Evolutionary conservation across 2,329 filamentous ascomycete genomes (phyloP).

Genomic region (Xylaria arbuscula): DNA sequence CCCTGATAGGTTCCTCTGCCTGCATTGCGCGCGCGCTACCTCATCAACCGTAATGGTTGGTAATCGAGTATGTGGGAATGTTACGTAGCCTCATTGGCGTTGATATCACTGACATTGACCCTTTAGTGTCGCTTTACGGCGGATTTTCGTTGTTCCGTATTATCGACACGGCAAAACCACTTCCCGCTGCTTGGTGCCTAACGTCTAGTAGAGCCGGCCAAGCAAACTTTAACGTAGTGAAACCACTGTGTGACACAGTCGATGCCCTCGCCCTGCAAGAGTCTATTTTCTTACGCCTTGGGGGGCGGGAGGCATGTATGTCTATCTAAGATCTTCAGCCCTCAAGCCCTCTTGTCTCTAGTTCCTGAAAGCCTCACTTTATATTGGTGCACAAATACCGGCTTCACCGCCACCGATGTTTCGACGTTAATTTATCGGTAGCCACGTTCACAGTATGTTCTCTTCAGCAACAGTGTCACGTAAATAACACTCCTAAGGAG

Average conservation of each 20-base stretch:
- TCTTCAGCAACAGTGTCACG: slow-evolving; percentile 9
- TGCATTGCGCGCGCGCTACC: slow-evolving; percentile 20
- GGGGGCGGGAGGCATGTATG: slow-evolving; percentile 12
- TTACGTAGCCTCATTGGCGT: slow-evolving; percentile 17
- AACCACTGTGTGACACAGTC: slow-evolving; percentile 6
- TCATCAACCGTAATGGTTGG: slow-evolving; percentile 25
- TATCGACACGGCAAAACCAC: background rate
- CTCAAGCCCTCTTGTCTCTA: background rate
- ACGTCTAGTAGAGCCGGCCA: background rate
- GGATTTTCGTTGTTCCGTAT: slow-evolving; percentile 10
- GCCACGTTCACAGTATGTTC: slow-evolving; percentile 4
- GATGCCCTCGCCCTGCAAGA: background rate
- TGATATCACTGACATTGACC: slow-evolving; percentile 2
- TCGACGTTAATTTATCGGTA: background rate
- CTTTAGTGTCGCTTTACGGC: background rate
- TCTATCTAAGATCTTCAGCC: slow-evolving; percentile 11
- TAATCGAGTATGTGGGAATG: slow-evolving; percentile 14
- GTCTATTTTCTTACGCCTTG: background rate
- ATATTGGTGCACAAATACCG: background rate
- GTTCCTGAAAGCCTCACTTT: background rate
- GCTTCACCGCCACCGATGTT: background rate
- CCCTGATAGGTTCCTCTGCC: slow-evolving; percentile 16
- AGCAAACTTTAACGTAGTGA: background rate
- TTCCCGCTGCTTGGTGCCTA: background rate
- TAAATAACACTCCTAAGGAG: background rate